Conservation (phyloP, 1,284 basidiomycete genomes). For the Meripilus lineatus region DNA sequence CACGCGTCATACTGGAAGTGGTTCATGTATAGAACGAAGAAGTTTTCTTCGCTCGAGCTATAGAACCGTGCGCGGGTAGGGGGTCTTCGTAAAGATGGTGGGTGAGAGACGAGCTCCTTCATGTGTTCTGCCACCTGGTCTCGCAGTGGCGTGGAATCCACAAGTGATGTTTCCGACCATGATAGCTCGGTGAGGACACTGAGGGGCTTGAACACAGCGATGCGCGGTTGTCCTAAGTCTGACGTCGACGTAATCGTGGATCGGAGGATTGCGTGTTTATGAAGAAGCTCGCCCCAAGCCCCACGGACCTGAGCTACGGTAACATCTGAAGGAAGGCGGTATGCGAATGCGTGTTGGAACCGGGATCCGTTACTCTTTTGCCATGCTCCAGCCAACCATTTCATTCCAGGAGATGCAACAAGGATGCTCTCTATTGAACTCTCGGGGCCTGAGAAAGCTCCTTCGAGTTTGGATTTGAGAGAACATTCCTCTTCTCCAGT, state of each 20-base stretch:
- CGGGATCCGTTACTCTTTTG: constrained; percentile 35
- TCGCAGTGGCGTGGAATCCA: constrained; percentile 11
- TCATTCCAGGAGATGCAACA: constrained; percentile 31
- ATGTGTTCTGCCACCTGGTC: constrained; percentile 26
- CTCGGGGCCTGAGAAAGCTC: constrained; percentile 6
- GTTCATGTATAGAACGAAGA: constrained; percentile 41
- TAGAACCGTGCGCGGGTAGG: constrained; percentile 32
- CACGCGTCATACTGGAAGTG: constrained; percentile 51
- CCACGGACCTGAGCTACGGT: constrained; percentile 25
- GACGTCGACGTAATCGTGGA: constrained; percentile 34
- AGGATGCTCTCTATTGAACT: constrained; percentile 14
- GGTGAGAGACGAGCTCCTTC: constrained; percentile 30
- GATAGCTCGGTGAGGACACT: constrained; percentile 10
- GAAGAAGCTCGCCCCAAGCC: constrained; percentile 35
- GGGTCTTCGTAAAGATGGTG: constrained; percentile 29
- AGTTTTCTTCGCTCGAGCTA: constrained; percentile 22
- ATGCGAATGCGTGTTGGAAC: constrained; percentile 44
- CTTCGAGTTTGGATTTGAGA: background rate
- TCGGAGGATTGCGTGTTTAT: constrained; percentile 36
- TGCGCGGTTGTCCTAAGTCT: constrained; percentile 26
- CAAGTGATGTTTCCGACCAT: constrained; percentile 20
- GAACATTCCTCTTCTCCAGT: constrained; percentile 2
- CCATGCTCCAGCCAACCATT: constrained; percentile 42
- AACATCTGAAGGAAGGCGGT: constrained; percentile 28
- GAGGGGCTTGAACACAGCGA: constrained; percentile 33